Evolutionary conservation across 768 basidiomycete species (phyloP).

Genomic region (Serendipita sp.): DNA sequence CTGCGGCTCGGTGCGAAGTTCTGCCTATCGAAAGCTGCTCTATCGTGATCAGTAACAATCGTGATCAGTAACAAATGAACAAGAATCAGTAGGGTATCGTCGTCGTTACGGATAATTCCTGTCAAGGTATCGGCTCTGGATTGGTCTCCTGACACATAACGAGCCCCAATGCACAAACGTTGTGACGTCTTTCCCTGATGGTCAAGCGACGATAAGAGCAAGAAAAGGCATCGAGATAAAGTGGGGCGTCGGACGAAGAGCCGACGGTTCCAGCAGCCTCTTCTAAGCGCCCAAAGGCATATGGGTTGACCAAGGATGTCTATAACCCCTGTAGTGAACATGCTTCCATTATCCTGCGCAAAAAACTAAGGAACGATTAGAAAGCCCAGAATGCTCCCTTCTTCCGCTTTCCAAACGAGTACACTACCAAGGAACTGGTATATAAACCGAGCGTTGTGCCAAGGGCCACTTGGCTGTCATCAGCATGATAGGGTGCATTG

Average conservation of each 20-base stretch:
- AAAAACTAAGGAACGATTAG: slow-evolving; percentile 20
- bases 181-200: neutral
- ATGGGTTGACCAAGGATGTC: neutral
- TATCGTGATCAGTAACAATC: too few relatives aligned
- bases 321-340: neutral
- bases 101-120: too few relatives aligned
- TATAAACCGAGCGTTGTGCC: slow-evolving; percentile 86
- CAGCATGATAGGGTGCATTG: slow-evolving; percentile 31
- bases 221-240: neutral
- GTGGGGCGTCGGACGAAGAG: neutral
- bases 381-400: slow-evolving; percentile 77
- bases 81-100: too few relatives aligned
- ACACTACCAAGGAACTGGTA: slow-evolving; percentile 75
- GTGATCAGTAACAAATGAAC: too few relatives aligned
- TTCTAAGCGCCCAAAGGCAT: neutral
- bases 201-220: neutral
- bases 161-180: neutral
- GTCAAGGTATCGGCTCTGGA: neutral
- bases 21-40: neutral
- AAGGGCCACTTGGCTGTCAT: slow-evolving; percentile 55
- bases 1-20: neutral
- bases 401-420: slow-evolving; percentile 72
- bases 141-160: neutral
- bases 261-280: neutral
- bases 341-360: neutral